Conservation (phyloP, 768 basidiomycete species). For the Lactarius vividus region DNA sequence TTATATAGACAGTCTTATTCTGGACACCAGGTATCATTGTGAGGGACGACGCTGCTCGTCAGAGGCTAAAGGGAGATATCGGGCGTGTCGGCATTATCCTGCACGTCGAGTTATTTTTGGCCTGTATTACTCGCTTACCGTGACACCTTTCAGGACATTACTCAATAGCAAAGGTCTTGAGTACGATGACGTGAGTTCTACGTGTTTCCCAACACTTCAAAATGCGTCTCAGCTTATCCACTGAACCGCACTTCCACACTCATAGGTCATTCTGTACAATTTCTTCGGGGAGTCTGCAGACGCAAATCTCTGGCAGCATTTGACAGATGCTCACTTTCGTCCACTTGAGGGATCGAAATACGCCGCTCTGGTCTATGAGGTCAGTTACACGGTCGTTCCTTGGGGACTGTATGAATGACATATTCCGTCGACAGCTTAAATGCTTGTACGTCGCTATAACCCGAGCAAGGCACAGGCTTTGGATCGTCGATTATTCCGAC, state of each 20-base stretch:
- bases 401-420: background rate
- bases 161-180: slow-evolving; percentile 68
- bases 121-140: background rate
- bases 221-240: background rate
- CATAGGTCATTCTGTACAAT: slow-evolving; percentile 67
- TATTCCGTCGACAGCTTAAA: slow-evolving; percentile 47
- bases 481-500: slow-evolving; percentile 63
- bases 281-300: slow-evolving; percentile 67
- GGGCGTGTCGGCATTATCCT: slow-evolving; percentile 58
- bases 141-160: slow-evolving; percentile 41
- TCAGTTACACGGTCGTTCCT: background rate
- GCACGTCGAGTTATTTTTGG: slow-evolving; percentile 36
- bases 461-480: slow-evolving; percentile 63
- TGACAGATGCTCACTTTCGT: background rate
- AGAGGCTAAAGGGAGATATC: slow-evolving; percentile 48
- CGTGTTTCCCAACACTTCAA: background rate
- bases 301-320: slow-evolving; percentile 30
- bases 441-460: slow-evolving; percentile 70
- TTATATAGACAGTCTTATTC: background rate
- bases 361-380: slow-evolving; percentile 11
- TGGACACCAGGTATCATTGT: slow-evolving; percentile 58
- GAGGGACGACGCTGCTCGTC: slow-evolving; percentile 52
- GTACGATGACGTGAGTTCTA: slow-evolving; percentile 53
- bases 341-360: background rate
- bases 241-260: background rate